A percentile compares a stretch with the other conserved stretches of the same genome.
These are phyloP conservation scores for Sequoiadendron giganteum DNA, from an alignment of 75 land plant genomes.

Conservation along the genomic window DNA sequence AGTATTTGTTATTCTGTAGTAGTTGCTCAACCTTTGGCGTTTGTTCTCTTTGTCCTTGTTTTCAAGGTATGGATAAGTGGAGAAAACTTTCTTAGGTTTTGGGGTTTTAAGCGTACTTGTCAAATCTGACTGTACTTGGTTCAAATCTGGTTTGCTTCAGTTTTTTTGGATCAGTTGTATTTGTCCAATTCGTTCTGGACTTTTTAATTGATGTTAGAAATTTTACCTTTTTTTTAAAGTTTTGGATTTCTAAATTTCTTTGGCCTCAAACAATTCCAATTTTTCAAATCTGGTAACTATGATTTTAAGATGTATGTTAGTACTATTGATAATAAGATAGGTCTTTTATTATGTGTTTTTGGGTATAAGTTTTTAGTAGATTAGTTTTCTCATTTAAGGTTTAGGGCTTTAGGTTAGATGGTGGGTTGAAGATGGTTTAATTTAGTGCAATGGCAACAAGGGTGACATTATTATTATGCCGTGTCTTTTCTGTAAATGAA, in stretches of 20 bases:
- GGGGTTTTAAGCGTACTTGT: neutral
- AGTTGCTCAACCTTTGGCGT: neutral
- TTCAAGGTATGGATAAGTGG: neutral
- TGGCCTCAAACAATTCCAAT: too few species aligned
- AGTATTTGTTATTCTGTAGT: neutral
- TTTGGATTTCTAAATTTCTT: too few species aligned
- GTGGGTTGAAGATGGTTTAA: neutral
- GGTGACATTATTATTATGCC: neutral
- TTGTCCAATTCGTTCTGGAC: too few species aligned
- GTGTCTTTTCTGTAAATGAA: neutral
- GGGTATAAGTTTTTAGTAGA: neutral
- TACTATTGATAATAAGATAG: neutral
- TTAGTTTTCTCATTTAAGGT: neutral
- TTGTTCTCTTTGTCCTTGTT: neutral
- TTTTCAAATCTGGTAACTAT: too few species aligned
- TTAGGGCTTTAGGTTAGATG: neutral
- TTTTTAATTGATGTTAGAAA: too few species aligned
- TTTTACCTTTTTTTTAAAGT: too few species aligned
- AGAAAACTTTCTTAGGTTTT: neutral
- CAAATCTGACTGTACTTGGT: too few species aligned
- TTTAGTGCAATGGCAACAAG: neutral
- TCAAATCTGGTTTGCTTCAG: too few species aligned
- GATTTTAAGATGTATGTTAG: neutral
- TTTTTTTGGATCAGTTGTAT: too few species aligned
- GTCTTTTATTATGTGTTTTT: neutral